A percentile compares a stretch with the other conserved stretches of the same genome.
phyloP scores from a whole-genome alignment of 2,329 filamentous ascomycete genomes.

The Penicillium sp. region DNA sequence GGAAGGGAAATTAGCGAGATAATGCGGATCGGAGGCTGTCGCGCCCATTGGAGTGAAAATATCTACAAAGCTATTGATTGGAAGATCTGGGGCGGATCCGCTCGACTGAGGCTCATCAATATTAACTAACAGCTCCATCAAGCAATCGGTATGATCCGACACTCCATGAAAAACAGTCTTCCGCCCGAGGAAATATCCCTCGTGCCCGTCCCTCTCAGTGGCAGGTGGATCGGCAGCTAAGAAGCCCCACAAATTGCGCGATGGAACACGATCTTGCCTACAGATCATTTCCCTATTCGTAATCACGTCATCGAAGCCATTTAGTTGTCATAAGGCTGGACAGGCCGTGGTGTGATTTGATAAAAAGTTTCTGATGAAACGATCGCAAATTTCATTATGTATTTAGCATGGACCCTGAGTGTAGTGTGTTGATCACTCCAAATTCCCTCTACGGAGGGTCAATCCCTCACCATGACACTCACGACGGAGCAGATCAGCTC shows the following conservation, averaged over 20 bases:
- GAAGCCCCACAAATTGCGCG: neutral
- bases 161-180: no score
- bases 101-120: neutral
- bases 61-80: neutral
- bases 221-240: neutral
- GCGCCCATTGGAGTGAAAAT: neutral
- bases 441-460: constrained; percentile 1
- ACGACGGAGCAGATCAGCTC: constrained; percentile 25
- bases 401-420: neutral
- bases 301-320: constrained; percentile 15
- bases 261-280: neutral
- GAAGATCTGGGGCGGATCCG: neutral
- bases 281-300: neutral
- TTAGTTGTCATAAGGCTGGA: constrained; percentile 8
- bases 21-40: neutral
- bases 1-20: neutral
- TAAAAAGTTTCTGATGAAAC: neutral
- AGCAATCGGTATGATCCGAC: neutral
- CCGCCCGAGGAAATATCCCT: no score
- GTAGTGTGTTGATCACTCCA: neutral
- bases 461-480: constrained; percentile 20
- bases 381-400: neutral
- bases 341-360: neutral
- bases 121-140: neutral
- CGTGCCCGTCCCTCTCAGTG: neutral